Evolutionary conservation across 1,284 basidiomycete species (phyloP).

Genomic region (Ganoderma sinense): DNA sequence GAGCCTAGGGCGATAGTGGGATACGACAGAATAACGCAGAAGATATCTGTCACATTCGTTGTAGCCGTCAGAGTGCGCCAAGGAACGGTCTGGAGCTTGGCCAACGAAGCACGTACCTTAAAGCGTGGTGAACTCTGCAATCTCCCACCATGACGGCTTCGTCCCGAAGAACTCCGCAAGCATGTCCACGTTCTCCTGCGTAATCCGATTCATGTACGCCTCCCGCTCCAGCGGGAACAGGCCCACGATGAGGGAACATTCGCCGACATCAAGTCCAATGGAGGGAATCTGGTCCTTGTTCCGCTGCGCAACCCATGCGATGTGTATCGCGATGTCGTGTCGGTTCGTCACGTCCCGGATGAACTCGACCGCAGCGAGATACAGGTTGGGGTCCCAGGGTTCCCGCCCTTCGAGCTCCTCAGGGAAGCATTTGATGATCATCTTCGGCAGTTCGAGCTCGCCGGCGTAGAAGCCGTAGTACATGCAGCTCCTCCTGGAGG

Average conservation of each 20-base stretch:
- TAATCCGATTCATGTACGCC: not conserved
- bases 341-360: not conserved
- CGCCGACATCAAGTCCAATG: not conserved
- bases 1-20: too few species aligned
- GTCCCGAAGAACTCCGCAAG: not conserved
- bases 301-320: not conserved
- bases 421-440: not conserved
- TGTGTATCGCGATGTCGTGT: not conserved
- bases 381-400: not conserved
- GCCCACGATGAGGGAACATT: not conserved
- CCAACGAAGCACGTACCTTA: not conserved
- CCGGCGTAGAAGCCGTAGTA: conserved; percentile 1
- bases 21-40: not conserved
- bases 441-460: not conserved
- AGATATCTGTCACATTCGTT: not conserved
- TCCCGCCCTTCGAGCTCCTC: not conserved
- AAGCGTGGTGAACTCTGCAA: not conserved
- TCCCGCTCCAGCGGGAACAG: not conserved
- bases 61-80: not conserved
- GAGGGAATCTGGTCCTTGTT: not conserved
- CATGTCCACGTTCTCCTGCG: not conserved
- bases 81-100: not conserved
- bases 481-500: not conserved
- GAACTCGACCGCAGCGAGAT: not conserved
- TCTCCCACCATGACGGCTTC: conserved; percentile 1